Conservation (phyloP, 2,329 filamentous ascomycete species). For the Colletotrichum phormii region DNA sequence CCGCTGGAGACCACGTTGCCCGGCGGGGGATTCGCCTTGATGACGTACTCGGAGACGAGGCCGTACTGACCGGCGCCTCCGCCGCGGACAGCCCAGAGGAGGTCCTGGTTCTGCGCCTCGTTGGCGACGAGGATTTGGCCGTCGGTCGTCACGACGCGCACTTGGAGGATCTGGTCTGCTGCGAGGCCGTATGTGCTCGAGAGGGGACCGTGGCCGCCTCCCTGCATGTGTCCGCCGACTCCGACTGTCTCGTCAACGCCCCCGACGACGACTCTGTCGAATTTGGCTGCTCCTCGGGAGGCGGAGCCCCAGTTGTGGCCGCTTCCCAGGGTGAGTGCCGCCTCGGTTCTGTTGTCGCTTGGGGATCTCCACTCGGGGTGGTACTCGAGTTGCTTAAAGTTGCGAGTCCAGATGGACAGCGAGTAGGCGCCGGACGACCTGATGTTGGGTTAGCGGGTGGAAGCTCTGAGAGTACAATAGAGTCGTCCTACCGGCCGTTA, state of each 20-base stretch:
- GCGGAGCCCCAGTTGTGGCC: constrained; percentile 48
- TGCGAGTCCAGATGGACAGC: constrained; percentile 37
- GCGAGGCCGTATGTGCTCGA: constrained; percentile 55
- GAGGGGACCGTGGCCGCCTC: constrained; percentile 66
- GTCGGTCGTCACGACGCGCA: constrained; percentile 57
- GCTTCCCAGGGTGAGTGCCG: constrained; percentile 11
- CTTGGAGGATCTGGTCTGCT: constrained; percentile 62
- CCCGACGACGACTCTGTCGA: constrained; percentile 53
- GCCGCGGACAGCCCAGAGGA: constrained; percentile 68
- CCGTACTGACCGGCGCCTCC: constrained; percentile 66
- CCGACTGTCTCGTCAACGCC: constrained; percentile 70
- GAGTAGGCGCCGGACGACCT: constrained; percentile 38
- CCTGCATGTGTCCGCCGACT: constrained; percentile 70
- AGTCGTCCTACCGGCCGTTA: constrained; percentile 65
- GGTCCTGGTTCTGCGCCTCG: constrained; percentile 57
- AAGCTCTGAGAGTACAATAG: no score
- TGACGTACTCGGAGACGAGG: constrained; percentile 51
- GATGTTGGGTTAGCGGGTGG: not conserved
- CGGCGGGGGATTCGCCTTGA: constrained; percentile 14
- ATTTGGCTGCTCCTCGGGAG: constrained; percentile 54
- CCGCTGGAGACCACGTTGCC: constrained; percentile 20
- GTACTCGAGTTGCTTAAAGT: constrained; percentile 31
- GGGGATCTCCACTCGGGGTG: constrained; percentile 16
- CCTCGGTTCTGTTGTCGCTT: constrained; percentile 19
- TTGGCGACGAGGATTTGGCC: constrained; percentile 58